These are phyloP conservation scores for Sugiyamaella marilandica DNA, from an alignment of 805 yeast genomes.

Conservation along the genomic window DNA sequence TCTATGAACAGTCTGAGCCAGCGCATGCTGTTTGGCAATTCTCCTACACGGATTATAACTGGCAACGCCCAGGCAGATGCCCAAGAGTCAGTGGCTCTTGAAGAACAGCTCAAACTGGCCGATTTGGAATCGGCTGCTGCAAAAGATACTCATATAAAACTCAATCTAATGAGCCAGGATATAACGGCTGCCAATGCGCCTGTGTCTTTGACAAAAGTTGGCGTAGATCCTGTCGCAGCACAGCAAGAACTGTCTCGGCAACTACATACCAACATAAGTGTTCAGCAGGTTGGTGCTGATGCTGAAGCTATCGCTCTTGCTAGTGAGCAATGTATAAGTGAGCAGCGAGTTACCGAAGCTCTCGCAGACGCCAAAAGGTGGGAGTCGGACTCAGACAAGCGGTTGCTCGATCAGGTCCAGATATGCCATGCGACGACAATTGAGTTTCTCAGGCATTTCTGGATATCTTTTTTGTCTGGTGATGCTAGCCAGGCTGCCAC, in stretches of 20 bases:
- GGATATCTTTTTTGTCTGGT: constrained; percentile 37
- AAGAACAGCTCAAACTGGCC: constrained; percentile 24
- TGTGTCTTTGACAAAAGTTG: neutral
- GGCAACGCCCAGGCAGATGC: constrained; percentile 1
- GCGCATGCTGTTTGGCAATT: constrained; percentile 52
- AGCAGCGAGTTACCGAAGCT: constrained; percentile 19
- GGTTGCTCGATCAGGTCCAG: constrained; percentile 46
- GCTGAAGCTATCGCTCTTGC: constrained; percentile 14
- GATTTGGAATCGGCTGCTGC: constrained; percentile 24
- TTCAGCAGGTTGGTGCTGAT: neutral
- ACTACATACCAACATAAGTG: neutral
- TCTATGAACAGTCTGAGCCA: constrained; percentile 87
- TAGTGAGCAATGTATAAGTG: constrained; percentile 8
- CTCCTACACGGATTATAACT: neutral
- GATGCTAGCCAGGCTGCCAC: constrained; percentile 40
- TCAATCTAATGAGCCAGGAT: constrained; percentile 12
- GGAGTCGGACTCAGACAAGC: constrained; percentile 28
- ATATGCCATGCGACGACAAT: constrained; percentile 67
- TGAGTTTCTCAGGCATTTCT: constrained; percentile 72
- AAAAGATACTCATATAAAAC: constrained; percentile 12
- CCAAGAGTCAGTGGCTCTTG: constrained; percentile 20
- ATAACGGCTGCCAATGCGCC: neutral
- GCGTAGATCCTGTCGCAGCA: neutral
- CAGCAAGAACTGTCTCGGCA: neutral
- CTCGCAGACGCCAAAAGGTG: constrained; percentile 3